Conservation (phyloP, 305 asterid species). For the Coffea humblotiana region DNA sequence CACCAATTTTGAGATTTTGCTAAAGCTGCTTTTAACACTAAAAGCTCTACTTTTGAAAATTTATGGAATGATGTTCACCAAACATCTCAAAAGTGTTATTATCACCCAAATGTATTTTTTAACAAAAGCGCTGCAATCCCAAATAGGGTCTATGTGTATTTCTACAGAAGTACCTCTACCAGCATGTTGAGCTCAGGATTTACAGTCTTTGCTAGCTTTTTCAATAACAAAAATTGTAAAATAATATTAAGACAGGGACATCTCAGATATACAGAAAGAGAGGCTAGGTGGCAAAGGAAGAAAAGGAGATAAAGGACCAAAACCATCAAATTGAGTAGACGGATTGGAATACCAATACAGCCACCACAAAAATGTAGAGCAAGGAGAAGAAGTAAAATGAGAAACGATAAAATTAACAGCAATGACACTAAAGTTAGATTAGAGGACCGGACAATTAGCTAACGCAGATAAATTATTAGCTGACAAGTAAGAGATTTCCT, state of each 20-base stretch:
- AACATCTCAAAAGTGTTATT: no score
- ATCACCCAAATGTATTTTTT: no score
- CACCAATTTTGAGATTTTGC: no score
- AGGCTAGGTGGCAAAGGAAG: not conserved
- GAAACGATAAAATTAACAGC: not conserved
- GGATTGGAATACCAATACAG: not conserved
- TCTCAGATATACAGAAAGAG: not conserved
- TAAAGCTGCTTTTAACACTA: no score
- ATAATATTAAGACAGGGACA: not conserved
- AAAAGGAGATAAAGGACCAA: not conserved
- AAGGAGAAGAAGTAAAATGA: not conserved
- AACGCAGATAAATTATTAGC: not conserved
- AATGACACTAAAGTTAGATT: not conserved
- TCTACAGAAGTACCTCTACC: not conserved
- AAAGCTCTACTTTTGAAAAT: no score
- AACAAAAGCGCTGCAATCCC: no score
- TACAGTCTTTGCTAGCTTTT: not conserved
- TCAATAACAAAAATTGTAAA: not conserved
- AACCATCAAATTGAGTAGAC: not conserved
- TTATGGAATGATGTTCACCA: no score
- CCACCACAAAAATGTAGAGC: not conserved
- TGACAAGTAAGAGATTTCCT: not conserved
- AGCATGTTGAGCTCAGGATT: not conserved
- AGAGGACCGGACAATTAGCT: not conserved
- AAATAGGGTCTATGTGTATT: no score